Evolutionary conservation across 1,139 yeast species (phyloP).

Genomic region (Saccharomyces hybrid): DNA sequence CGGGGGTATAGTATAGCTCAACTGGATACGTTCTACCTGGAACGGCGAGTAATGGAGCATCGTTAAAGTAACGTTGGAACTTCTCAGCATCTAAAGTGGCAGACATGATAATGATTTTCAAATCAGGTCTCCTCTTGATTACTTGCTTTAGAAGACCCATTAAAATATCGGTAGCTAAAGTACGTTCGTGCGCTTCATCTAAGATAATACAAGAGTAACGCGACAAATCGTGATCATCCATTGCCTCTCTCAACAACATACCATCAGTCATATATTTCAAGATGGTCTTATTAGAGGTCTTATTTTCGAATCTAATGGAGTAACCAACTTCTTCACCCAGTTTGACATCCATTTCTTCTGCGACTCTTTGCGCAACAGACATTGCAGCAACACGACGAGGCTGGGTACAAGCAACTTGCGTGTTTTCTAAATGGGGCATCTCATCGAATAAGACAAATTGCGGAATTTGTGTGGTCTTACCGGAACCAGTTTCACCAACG

Average conservation of each 20-base stretch:
- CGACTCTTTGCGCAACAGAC: slow-evolving; percentile 94
- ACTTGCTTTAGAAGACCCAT: slow-evolving; percentile 92
- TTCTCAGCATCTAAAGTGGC: slow-evolving; percentile 97
- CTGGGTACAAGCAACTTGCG: slow-evolving; percentile 91
- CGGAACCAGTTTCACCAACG: slow-evolving; percentile 98
- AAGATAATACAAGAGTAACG: slow-evolving; percentile 84
- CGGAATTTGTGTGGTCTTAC: slow-evolving; percentile 95
- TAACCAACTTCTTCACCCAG: slow-evolving; percentile 93
- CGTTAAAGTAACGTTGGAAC: slow-evolving; percentile 80
- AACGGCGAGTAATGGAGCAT: slow-evolving; percentile 90
- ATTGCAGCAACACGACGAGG: slow-evolving; percentile 97
- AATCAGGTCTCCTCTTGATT: slow-evolving; percentile 69
- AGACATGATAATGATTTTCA: slow-evolving; percentile 91
- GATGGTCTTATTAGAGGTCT: slow-evolving; percentile 68
- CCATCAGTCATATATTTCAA: slow-evolving; percentile 98
- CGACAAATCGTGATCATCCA: slow-evolving; percentile 82
- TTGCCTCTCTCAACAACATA: slow-evolving; percentile 93
- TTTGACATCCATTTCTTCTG: slow-evolving; percentile 89
- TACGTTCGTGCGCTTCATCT: slow-evolving; percentile 98
- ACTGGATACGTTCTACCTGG: slow-evolving; percentile 98
- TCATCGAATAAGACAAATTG: slow-evolving; percentile 92
- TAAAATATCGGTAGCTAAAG: slow-evolving; percentile 89
- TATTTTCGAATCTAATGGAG: slow-evolving; percentile 87
- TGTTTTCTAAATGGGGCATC: slow-evolving; percentile 71
- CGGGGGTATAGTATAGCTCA: slow-evolving; percentile 93